Percentiles rank a stretch among this genome's conserved stretches.
phyloP scores from a whole-genome alignment of 2,329 filamentous ascomycete species.

The Colletotrichum neosansevieriae region DNA sequence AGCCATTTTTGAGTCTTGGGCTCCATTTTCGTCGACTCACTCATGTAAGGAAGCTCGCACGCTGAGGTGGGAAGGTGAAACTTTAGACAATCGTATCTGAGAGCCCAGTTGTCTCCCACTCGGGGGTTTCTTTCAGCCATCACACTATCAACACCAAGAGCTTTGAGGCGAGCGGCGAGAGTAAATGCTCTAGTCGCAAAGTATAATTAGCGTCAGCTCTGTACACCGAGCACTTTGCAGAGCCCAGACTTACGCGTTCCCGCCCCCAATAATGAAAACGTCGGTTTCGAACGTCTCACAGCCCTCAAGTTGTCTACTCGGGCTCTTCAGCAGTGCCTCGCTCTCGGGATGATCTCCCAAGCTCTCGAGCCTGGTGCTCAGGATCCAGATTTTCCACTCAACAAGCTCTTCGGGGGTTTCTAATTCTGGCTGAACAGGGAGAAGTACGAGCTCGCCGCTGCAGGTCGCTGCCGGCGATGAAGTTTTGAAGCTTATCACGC shows the following conservation, averaged over 20 bases:
- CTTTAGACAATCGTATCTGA: conserved; percentile 51
- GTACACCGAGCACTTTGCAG: no score
- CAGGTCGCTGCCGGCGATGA: conserved; percentile 46
- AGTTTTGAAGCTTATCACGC: conserved; percentile 49
- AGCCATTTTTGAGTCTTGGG: no score
- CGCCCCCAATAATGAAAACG: conserved; percentile 51
- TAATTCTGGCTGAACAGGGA: conserved; percentile 42
- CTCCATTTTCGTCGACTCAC: conserved; percentile 27
- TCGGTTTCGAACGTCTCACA: conserved; percentile 46
- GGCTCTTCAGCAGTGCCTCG: conserved; percentile 41
- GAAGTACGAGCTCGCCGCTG: conserved; percentile 48
- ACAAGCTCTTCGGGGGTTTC: background rate
- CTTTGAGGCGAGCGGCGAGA: conserved; percentile 53
- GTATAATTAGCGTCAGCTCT: background rate
- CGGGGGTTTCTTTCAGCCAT: conserved; percentile 51
- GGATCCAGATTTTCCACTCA: conserved; percentile 51
- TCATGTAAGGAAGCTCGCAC: conserved; percentile 52
- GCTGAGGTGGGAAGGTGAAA: conserved; percentile 53
- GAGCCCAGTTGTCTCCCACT: conserved; percentile 54
- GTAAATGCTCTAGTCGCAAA: conserved; percentile 42
- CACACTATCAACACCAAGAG: conserved; percentile 50
- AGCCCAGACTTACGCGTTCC: conserved; percentile 47
- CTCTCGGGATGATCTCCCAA: conserved; percentile 47
- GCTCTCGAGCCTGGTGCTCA: conserved; percentile 47
- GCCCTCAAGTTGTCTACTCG: conserved; percentile 40